A percentile compares a stretch with the other conserved stretches of the same genome.
Conservation (phyloP, 75 land plant genomes). For the Cunninghamia lanceolata region DNA sequence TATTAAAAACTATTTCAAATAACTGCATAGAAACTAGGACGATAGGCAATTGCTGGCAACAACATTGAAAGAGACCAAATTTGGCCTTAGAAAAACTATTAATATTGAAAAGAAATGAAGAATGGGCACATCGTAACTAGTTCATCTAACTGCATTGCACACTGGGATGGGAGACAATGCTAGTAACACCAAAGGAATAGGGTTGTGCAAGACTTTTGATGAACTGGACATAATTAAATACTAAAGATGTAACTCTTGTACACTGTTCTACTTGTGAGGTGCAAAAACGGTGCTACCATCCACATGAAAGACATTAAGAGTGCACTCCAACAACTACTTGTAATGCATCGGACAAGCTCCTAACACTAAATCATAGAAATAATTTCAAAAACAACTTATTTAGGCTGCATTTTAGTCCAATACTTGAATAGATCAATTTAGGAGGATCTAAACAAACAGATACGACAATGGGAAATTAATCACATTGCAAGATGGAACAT, state of each 20-base stretch:
- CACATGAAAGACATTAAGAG: not conserved
- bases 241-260: not conserved
- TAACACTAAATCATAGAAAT: not conserved
- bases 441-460: not conserved
- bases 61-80: not conserved
- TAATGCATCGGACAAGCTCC: not conserved
- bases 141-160: not conserved
- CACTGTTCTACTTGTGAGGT: not conserved
- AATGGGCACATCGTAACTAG: not conserved
- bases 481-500: not conserved
- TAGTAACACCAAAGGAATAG: not conserved
- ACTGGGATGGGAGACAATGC: not conserved
- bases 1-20: not conserved
- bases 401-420: not conserved
- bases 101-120: not conserved
- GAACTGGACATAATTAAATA: not conserved
- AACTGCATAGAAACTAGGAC: not conserved
- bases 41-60: not conserved
- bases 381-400: not conserved
- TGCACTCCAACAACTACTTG: not conserved
- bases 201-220: not conserved
- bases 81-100: not conserved
- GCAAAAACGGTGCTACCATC: not conserved
- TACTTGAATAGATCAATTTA: not conserved
- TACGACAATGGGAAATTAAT: not conserved